These are phyloP conservation scores for Clarireedia hainanense DNA, from an alignment of 2,329 filamentous ascomycete genomes.

Conservation along the genomic window DNA sequence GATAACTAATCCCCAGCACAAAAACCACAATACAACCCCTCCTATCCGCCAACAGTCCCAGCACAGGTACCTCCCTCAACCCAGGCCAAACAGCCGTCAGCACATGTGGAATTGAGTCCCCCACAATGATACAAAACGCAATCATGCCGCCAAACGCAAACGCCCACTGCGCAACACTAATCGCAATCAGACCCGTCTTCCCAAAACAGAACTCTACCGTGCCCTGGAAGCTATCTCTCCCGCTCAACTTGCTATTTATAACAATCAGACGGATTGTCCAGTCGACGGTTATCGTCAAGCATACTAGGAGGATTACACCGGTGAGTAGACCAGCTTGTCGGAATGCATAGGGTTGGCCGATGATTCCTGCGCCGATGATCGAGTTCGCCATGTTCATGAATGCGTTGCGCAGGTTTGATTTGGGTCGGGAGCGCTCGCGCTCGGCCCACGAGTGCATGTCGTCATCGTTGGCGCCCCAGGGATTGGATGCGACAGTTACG, in stretches of 20 bases:
- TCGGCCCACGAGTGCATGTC: conserved; percentile 40
- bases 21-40: conserved; percentile 83
- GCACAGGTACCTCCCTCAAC: conserved; percentile 61
- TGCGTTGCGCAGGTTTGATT: conserved; percentile 76
- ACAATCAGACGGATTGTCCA: conserved; percentile 98
- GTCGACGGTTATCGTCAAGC: conserved; percentile 77
- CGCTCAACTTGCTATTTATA: conserved; percentile 93
- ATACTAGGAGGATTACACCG: conserved; percentile 69
- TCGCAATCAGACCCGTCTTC: conserved; percentile 77
- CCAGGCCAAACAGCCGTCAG: conserved; percentile 74
- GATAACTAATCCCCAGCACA: conserved; percentile 78
- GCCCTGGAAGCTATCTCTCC: conserved; percentile 87
- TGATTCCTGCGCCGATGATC: conserved; percentile 76
- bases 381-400: conserved; percentile 99
- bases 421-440: conserved; percentile 57
- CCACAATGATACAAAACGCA: conserved; percentile 94
- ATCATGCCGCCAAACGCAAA: conserved; percentile 99
- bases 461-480: conserved; percentile 33
- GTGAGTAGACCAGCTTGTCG: conserved; percentile 80
- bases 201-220: conserved; percentile 97
- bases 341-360: conserved; percentile 91
- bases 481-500: conserved; percentile 50
- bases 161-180: conserved; percentile 86
- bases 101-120: conserved; percentile 92
- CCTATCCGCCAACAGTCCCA: conserved; percentile 77